Conservation (phyloP, 805 yeast species). For the Metschnikowia corniflorae region DNA sequence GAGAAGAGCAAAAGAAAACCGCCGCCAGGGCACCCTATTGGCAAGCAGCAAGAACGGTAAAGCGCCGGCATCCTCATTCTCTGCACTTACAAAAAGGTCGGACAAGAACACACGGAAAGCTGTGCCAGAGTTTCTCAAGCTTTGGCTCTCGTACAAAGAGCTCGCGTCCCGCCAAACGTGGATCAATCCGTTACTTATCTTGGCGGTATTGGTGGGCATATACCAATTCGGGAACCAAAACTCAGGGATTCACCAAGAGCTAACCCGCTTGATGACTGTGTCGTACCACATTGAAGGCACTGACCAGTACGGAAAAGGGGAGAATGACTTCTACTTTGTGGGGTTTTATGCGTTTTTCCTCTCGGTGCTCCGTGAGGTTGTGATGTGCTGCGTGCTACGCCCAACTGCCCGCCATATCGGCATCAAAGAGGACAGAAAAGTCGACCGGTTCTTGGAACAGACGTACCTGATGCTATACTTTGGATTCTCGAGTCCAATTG, state of each 20-base stretch:
- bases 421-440: conserved; percentile 50
- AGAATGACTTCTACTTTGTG: conserved; percentile 75
- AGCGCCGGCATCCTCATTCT: conserved; percentile 58
- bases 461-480: conserved; percentile 80
- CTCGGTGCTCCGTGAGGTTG: conserved; percentile 86
- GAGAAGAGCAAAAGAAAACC: conserved; percentile 14
- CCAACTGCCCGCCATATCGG: conserved; percentile 65
- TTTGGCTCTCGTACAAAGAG: conserved; percentile 58
- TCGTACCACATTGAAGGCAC: conserved; percentile 63
- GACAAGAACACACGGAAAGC: conserved; percentile 35
- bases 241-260: conserved; percentile 50
- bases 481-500: conserved; percentile 80
- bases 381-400: conserved; percentile 74
- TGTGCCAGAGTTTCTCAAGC: conserved; percentile 50
- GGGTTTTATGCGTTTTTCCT: conserved; percentile 78
- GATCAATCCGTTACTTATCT: conserved; percentile 59
- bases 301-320: conserved; percentile 83
- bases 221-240: conserved; percentile 57
- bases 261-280: conserved; percentile 60
- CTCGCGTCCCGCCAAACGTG: conserved; percentile 62
- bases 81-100: conserved; percentile 56
- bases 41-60: conserved; percentile 78
- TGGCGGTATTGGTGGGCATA: conserved; percentile 37
- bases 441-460: conserved; percentile 89
- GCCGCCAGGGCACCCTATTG: conserved; percentile 62